phyloP scores from a whole-genome alignment of 768 basidiomycete genomes.

The Grammothele lineata region DNA sequence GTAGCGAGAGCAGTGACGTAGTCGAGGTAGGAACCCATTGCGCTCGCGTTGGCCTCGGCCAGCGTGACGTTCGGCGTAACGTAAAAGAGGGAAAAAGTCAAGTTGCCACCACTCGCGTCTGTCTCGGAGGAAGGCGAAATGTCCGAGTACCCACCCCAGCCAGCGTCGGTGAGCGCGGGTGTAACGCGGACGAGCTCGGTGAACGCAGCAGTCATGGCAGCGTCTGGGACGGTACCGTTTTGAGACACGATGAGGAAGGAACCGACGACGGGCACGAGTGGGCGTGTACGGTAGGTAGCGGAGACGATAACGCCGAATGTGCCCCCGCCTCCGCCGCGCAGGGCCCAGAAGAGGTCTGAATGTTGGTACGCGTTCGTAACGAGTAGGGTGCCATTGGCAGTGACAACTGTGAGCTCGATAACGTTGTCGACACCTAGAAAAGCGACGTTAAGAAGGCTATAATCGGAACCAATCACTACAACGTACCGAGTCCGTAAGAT shows the following conservation, averaged over 20 bases:
- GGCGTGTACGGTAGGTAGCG: constrained; percentile 42
- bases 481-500: constrained; percentile 26
- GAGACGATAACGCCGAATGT: constrained; percentile 35
- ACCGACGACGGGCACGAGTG: constrained; percentile 31
- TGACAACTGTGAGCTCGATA: constrained; percentile 47
- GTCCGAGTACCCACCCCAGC: constrained; percentile 3
- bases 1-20: constrained; percentile 21
- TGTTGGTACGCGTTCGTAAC: constrained; percentile 43
- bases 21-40: constrained; percentile 31
- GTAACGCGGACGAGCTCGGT: constrained; percentile 33
- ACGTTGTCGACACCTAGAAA: constrained; percentile 17
- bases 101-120: too few species aligned
- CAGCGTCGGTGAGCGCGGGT: constrained; percentile 32
- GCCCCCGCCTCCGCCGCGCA: constrained; percentile 39
- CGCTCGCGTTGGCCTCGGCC: constrained; percentile 32
- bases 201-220: not conserved
- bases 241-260: constrained; percentile 16
- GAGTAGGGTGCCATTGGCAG: constrained; percentile 42
- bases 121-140: not conserved
- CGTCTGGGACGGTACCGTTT: constrained; percentile 10
- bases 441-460: not conserved
- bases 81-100: not conserved
- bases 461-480: constrained; percentile 8
- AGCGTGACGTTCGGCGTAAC: constrained; percentile 33
- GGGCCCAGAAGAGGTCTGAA: constrained; percentile 49